Evolutionary conservation across 2,329 filamentous ascomycete species (phyloP).

Genomic region (Xylaria sp.): DNA sequence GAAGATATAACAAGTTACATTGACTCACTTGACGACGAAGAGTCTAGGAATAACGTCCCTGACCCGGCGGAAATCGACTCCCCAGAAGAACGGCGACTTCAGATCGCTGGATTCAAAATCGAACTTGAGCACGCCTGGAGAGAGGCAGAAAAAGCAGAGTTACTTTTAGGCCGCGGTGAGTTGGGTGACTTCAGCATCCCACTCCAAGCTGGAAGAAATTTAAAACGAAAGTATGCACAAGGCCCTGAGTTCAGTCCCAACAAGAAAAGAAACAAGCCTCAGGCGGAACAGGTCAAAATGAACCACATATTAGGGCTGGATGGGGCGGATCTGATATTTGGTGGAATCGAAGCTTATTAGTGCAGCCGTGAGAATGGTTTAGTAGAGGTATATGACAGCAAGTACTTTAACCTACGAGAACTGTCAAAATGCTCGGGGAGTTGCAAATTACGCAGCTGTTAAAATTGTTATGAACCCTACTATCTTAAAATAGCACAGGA

Average conservation of each 20-base stretch:
- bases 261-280: not conserved
- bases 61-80: not conserved
- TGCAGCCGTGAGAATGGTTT: no score
- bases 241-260: slow-evolving; percentile 7
- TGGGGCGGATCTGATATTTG: not conserved
- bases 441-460: no score
- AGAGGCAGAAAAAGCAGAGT: not conserved
- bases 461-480: no score
- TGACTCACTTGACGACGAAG: not conserved
- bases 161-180: not conserved
- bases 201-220: no score
- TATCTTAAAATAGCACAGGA: no score
- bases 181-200: not conserved
- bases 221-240: no score
- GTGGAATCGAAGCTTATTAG: not conserved
- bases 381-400: no score
- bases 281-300: not conserved
- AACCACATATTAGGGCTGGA: slow-evolving; percentile 3
- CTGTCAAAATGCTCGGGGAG: no score
- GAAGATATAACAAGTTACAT: no score
- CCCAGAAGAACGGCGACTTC: slow-evolving; percentile 6
- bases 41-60: no score
- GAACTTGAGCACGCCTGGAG: not conserved
- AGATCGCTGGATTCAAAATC: slow-evolving; percentile 4
- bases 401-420: no score